These are phyloP conservation scores for Boletus rex-veris DNA, from an alignment of 768 basidiomycete genomes.

Conservation along the genomic window DNA sequence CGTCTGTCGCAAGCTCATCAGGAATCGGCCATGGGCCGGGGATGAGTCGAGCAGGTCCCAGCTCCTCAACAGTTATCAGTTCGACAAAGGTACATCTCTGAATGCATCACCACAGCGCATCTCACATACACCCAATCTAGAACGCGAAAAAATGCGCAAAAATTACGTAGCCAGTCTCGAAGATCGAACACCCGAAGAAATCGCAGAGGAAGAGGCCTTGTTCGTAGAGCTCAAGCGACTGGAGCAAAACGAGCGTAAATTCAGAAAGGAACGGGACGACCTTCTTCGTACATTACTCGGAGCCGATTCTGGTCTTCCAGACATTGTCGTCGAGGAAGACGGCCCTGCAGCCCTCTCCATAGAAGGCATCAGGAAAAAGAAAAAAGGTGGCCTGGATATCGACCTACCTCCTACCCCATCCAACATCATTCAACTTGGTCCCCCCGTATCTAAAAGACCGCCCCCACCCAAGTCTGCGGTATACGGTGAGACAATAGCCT, in stretches of 20 bases:
- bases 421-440: conserved; percentile 37
- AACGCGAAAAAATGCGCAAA: conserved; percentile 84
- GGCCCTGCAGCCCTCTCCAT: conserved; percentile 42
- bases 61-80: conserved; percentile 68
- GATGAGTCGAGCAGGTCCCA: conserved; percentile 70
- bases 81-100: conserved; percentile 71
- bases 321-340: conserved; percentile 64
- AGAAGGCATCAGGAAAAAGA: conserved; percentile 57
- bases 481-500: conserved; percentile 44
- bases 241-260: conserved; percentile 86
- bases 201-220: conserved; percentile 92
- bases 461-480: conserved; percentile 55
- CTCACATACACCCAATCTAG: conserved; percentile 37
- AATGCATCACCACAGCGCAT: too few species aligned
- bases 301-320: conserved; percentile 81
- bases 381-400: conserved; percentile 31
- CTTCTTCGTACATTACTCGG: conserved; percentile 80
- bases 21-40: conserved; percentile 80
- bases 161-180: conserved; percentile 85
- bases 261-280: conserved; percentile 86
- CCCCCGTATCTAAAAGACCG: conserved; percentile 33
- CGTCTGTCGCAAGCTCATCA: conserved; percentile 83
- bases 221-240: conserved; percentile 93
- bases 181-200: conserved; percentile 81
- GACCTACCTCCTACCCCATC: conserved; percentile 35